Evolutionary conservation across 148 eudicot genomes (phyloP).

Genomic region (Vaccinium macrocarpon): DNA sequence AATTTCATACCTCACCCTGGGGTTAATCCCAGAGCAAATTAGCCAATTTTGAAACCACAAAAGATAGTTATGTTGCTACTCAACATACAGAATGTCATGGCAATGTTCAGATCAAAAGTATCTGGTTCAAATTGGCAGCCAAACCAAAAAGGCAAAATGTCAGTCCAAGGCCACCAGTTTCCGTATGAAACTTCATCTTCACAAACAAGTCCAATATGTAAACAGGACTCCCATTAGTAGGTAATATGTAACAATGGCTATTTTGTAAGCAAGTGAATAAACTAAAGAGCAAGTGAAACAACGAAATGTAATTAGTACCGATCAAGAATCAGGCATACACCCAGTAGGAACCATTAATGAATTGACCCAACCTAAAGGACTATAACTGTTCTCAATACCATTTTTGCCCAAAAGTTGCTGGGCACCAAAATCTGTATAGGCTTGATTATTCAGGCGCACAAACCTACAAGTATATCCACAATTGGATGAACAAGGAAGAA

Average conservation of each 20-base stretch:
- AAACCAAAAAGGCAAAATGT: background rate
- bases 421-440: background rate
- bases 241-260: background rate
- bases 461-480: background rate
- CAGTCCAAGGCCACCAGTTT: background rate
- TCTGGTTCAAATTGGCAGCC: constrained; percentile 5
- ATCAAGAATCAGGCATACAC: background rate
- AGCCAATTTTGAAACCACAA: background rate
- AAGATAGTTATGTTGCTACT: background rate
- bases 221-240: background rate
- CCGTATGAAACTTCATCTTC: background rate
- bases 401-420: background rate
- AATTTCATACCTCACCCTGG: background rate
- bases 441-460: background rate
- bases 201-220: background rate
- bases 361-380: background rate
- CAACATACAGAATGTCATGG: background rate
- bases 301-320: background rate
- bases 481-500: background rate
- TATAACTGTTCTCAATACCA: background rate
- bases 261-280: background rate
- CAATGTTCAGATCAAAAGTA: background rate
- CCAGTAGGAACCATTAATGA: background rate
- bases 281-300: background rate
- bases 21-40: background rate